Evolutionary conservation across 139 green algal species (phyloP).

Genomic region (Volvox reticuliferus): DNA sequence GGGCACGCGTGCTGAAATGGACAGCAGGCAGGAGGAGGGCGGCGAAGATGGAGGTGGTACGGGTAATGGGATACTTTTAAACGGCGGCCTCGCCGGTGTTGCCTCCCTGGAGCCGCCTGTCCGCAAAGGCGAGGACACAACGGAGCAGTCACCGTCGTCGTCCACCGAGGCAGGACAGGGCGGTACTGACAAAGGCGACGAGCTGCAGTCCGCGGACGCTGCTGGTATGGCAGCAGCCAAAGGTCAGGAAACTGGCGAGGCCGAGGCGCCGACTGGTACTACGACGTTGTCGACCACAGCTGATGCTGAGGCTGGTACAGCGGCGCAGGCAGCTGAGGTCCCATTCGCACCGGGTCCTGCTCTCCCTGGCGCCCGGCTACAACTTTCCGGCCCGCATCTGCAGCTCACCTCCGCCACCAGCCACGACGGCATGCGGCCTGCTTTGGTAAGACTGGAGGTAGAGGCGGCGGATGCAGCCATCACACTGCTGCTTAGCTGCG

Average conservation of each 20-base stretch:
- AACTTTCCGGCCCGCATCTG: not conserved
- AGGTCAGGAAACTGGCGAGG: too few relatives aligned
- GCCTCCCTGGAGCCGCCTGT: too few relatives aligned
- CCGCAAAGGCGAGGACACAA: not conserved
- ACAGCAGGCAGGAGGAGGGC: too few relatives aligned
- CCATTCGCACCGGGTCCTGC: not conserved
- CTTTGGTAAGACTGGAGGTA: conserved; percentile 21
- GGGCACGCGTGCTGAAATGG: too few relatives aligned
- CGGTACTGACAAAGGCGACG: not conserved
- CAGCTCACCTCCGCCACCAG: conserved; percentile 36
- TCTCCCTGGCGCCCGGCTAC: not conserved
- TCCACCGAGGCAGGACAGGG: not conserved
- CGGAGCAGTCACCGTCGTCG: not conserved
- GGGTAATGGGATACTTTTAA: too few relatives aligned
- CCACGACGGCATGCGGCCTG: conserved; percentile 37
- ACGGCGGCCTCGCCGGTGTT: too few relatives aligned
- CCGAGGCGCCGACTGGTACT: not conserved
- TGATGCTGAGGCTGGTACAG: conserved; percentile 13
- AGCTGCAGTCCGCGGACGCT: not conserved
- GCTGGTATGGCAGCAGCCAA: not conserved
- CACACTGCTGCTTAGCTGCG: not conserved
- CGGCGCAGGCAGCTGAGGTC: not conserved
- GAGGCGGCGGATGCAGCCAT: conserved; percentile 28
- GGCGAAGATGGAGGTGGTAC: not conserved
- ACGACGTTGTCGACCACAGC: not conserved